Percentiles rank a stretch among this genome's conserved stretches.
These are phyloP conservation scores for Mediolabrus comicus DNA, from an alignment of 108 stramenopile species.

Conservation along the genomic window DNA sequence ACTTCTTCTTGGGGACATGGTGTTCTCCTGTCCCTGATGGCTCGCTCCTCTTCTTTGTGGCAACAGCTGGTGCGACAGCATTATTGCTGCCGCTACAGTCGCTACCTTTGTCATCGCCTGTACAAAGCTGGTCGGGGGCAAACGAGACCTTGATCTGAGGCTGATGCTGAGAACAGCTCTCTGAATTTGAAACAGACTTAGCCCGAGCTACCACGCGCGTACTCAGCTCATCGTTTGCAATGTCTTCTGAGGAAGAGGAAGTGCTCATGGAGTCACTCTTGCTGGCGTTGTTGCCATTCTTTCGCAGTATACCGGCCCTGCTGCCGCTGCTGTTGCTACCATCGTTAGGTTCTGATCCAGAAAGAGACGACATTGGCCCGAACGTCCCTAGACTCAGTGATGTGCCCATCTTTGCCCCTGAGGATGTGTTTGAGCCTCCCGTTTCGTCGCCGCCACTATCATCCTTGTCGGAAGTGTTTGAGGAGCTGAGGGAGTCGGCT, in stretches of 20 bases:
- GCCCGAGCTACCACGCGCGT: constrained; percentile 18
- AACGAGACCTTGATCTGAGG: constrained; percentile 1
- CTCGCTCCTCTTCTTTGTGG: not conserved
- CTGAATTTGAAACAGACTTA: constrained; percentile 10
- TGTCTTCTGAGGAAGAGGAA: constrained; percentile 14
- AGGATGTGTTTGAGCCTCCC: constrained; percentile 23
- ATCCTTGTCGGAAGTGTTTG: constrained; percentile 35
- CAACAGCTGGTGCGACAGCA: not conserved
- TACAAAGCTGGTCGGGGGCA: not conserved
- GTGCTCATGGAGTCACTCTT: constrained; percentile 6
- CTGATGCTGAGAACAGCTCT: not conserved
- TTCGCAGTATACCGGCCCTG: constrained; percentile 7
- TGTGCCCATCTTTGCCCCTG: not conserved
- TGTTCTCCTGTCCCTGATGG: not conserved
- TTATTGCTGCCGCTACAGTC: constrained; percentile 5
- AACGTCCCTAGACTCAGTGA: constrained; percentile 9
- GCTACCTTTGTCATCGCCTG: not conserved
- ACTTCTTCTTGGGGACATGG: not conserved
- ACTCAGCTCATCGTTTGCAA: constrained; percentile 22
- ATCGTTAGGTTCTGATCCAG: constrained; percentile 17
- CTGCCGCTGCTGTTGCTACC: constrained; percentile 6
- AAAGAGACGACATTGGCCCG: constrained; percentile 23
- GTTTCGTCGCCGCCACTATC: constrained; percentile 30
- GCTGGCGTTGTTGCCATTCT: constrained; percentile 2
- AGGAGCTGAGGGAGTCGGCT: constrained; percentile 8